A percentile compares a stretch with the other conserved stretches of the same genome.
Conservation (phyloP, 768 basidiomycete species). For the Hortiboletus campestris region DNA sequence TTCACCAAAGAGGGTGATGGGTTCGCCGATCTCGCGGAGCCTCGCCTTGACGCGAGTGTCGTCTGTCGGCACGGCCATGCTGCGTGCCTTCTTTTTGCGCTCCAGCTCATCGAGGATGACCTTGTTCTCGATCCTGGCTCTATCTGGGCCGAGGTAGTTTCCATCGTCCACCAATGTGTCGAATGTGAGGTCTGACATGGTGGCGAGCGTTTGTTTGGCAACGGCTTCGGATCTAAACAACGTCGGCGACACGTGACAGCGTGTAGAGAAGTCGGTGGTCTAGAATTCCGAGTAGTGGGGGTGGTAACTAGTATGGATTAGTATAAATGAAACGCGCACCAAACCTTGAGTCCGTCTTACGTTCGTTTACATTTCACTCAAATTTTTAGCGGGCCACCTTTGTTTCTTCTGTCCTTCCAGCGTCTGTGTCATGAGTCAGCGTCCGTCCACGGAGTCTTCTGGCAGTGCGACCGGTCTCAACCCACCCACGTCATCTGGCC, state of each 20-base stretch:
- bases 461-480: slow-evolving; percentile 18
- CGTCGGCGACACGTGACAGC: slow-evolving; percentile 5
- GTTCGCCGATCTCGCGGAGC: slow-evolving; percentile 91
- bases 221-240: slow-evolving; percentile 34
- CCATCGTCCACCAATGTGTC: slow-evolving; percentile 80
- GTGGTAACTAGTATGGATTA: background rate
- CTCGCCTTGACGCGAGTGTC: slow-evolving; percentile 89
- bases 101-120: slow-evolving; percentile 95
- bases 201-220: slow-evolving; percentile 37
- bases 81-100: slow-evolving; percentile 91
- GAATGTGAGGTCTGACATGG: slow-evolving; percentile 72
- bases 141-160: slow-evolving; percentile 68
- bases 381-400: slow-evolving; percentile 9
- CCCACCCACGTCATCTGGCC: slow-evolving; percentile 16
- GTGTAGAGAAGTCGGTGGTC: too few relatives aligned
- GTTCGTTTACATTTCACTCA: slow-evolving; percentile 19
- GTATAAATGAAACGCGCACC: background rate
- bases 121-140: slow-evolving; percentile 77
- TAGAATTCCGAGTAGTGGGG: too few relatives aligned
- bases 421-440: slow-evolving; percentile 28
- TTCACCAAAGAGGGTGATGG: slow-evolving; percentile 97
- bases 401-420: slow-evolving; percentile 2
- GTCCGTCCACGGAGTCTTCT: slow-evolving; percentile 29
- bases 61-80: slow-evolving; percentile 94
- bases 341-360: slow-evolving; percentile 21